A percentile compares a stretch with the other conserved stretches of the same genome.
Evolutionary conservation across 768 basidiomycete species (phyloP).

Genomic region (Paxillus rubicundulus): DNA sequence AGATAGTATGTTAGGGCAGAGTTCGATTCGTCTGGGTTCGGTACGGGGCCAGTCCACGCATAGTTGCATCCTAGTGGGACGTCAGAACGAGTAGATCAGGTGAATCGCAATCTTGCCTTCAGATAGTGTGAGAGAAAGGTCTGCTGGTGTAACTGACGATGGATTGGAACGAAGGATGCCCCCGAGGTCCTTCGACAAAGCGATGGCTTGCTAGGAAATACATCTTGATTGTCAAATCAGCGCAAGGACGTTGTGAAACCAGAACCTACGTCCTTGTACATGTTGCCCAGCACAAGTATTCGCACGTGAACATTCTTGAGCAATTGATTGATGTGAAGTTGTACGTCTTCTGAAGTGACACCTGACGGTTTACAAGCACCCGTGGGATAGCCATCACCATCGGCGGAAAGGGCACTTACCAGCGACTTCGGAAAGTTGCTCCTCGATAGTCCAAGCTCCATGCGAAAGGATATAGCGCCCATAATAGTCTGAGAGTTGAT

Average conservation of each 20-base stretch:
- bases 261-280: conserved; percentile 70
- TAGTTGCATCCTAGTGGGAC: conserved; percentile 59
- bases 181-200: conserved; percentile 71
- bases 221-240: background rate
- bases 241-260: background rate
- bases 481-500: conserved; percentile 75
- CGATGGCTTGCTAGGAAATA: conserved; percentile 65
- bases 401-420: conserved; percentile 44
- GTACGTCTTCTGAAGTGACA: conserved; percentile 68
- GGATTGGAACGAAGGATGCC: conserved; percentile 54
- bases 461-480: conserved; percentile 68
- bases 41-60: conserved; percentile 62
- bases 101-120: conserved; percentile 44
- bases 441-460: conserved; percentile 71
- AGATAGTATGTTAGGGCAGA: conserved; percentile 84
- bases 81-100: conserved; percentile 9
- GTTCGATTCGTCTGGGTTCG: conserved; percentile 85
- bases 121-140: conserved; percentile 62
- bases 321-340: conserved; percentile 55
- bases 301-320: conserved; percentile 66
- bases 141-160: conserved; percentile 37
- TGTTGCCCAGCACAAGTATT: conserved; percentile 80
- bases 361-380: conserved; percentile 38
- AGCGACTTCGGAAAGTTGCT: conserved; percentile 72
- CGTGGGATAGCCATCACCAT: background rate